These are phyloP conservation scores for Spiraea crenata DNA, from an alignment of 331 rosid genomes.

Conservation along the genomic window DNA sequence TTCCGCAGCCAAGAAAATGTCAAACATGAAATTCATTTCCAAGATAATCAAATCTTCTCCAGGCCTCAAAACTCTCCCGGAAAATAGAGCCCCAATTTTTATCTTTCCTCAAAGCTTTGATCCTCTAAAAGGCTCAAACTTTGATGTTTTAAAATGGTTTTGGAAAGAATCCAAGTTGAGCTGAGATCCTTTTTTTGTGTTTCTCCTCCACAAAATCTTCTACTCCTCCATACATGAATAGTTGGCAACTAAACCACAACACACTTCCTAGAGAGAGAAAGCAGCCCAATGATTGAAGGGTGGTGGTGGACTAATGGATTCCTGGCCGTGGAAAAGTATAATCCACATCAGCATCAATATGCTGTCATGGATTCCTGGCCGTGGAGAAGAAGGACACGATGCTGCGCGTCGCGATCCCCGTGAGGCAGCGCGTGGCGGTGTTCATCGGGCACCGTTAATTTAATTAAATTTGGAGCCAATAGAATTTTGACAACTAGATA, in stretches of 20 bases:
- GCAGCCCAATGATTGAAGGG: conserved; percentile 60
- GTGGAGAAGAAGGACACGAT: no score
- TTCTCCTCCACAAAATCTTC: conserved; percentile 40
- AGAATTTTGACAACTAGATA: no score
- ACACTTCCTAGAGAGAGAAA: conserved; percentile 29
- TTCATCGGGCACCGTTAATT: no score
- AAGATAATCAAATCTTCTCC: conserved; percentile 13
- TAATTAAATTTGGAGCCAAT: no score
- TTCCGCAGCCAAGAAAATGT: conserved; percentile 45
- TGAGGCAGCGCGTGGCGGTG: no score
- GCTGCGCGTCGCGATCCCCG: no score
- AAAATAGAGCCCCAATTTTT: conserved; percentile 25
- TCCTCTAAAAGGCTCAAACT: background rate
- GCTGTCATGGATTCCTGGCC: conserved; percentile 44
- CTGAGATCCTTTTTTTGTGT: conserved; percentile 46
- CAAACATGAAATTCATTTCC: conserved; percentile 75
- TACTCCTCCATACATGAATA: conserved; percentile 35
- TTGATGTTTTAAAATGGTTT: background rate
- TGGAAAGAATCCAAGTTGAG: conserved; percentile 39
- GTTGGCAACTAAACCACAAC: background rate
- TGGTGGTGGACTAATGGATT: conserved; percentile 35
- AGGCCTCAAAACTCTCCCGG: conserved; percentile 7
- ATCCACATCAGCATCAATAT: conserved; percentile 52
- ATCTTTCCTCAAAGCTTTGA: conserved; percentile 14
- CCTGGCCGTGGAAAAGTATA: no score